A percentile compares a stretch with the other conserved stretches of the same genome.
phyloP scores from a whole-genome alignment of 495 filamentous ascomycete genomes.

The Penicillium macrosclerotiorum region DNA sequence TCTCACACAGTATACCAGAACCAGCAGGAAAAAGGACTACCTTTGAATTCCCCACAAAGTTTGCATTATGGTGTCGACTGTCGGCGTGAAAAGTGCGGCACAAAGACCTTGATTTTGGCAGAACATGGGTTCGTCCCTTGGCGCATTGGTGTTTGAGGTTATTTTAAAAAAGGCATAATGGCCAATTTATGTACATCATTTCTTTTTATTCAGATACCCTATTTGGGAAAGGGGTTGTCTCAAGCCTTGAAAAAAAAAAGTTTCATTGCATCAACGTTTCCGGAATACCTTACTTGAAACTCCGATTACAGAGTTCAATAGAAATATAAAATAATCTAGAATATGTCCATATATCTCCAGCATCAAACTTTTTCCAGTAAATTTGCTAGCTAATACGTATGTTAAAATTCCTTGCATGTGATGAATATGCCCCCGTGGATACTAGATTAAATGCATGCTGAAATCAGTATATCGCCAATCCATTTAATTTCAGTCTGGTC shows the following conservation, averaged over 20 bases:
- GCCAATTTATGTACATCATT: slow-evolving; percentile 13
- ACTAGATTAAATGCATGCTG: too few species aligned
- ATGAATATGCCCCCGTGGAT: too few species aligned
- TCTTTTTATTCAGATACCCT: slow-evolving; percentile 16
- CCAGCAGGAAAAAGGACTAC: slow-evolving; percentile 88
- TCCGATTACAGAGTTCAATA: too few species aligned
- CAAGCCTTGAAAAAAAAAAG: slow-evolving; percentile 1
- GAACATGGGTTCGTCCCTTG: slow-evolving; percentile 24
- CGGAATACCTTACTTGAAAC: too few species aligned
- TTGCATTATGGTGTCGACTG: slow-evolving; percentile 21
- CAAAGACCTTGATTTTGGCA: slow-evolving; percentile 11
- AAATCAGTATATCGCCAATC: too few species aligned
- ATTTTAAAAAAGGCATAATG: slow-evolving; percentile 15
- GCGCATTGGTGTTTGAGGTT: slow-evolving; percentile 24
- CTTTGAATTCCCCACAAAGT: slow-evolving; percentile 50
- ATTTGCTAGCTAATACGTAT: too few species aligned
- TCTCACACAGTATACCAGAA: slow-evolving; percentile 91
- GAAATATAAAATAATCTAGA: too few species aligned
- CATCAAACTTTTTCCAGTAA: neutral
- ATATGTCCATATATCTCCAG: neutral
- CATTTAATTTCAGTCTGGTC: too few species aligned
- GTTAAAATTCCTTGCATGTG: too few species aligned
- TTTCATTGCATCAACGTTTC: neutral
- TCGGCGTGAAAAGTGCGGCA: slow-evolving; percentile 17
- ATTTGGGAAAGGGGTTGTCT: neutral